phyloP scores from a whole-genome alignment of 345 rosid genomes.

The Lepidium africanum region DNA sequence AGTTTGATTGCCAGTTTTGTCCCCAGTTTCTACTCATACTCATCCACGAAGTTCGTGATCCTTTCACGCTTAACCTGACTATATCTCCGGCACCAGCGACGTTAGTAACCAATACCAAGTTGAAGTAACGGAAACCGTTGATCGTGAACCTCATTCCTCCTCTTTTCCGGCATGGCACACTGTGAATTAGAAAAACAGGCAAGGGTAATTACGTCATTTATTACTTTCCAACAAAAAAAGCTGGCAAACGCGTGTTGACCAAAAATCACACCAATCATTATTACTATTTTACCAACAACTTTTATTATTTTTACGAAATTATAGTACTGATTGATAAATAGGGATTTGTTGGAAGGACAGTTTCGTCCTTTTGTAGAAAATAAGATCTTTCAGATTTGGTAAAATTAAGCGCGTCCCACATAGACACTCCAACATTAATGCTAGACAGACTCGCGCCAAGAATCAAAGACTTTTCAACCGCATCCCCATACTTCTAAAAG shows the following conservation, averaged over 20 bases:
- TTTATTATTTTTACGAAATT: neutral
- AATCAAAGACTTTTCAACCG: neutral
- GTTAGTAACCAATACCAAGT: conserved; percentile 52
- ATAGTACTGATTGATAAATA: neutral
- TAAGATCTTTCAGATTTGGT: conserved; percentile 12
- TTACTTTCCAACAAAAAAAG: neutral
- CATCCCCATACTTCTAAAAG: neutral
- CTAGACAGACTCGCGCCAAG: conserved; percentile 20
- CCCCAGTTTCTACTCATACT: conserved; percentile 67
- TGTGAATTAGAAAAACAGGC: neutral
- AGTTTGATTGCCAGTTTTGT: conserved; percentile 61
- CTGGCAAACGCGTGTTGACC: conserved; percentile 26
- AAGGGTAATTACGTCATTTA: conserved; percentile 9
- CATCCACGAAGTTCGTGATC: conserved; percentile 46
- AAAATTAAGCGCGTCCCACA: conserved; percentile 4
- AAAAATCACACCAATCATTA: neutral
- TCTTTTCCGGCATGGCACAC: conserved; percentile 56
- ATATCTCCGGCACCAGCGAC: conserved; percentile 59
- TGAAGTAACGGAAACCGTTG: conserved; percentile 65
- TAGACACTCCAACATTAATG: conserved; percentile 22
- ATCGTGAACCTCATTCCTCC: conserved; percentile 60
- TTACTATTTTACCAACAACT: neutral
- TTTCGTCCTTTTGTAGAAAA: conserved; percentile 7
- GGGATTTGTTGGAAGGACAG: conserved; percentile 17
- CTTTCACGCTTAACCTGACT: conserved; percentile 43